A percentile compares a stretch with the other conserved stretches of the same genome.
Evolutionary conservation across 768 basidiomycete species (phyloP).

Genomic region (Leccinum arenicola): DNA sequence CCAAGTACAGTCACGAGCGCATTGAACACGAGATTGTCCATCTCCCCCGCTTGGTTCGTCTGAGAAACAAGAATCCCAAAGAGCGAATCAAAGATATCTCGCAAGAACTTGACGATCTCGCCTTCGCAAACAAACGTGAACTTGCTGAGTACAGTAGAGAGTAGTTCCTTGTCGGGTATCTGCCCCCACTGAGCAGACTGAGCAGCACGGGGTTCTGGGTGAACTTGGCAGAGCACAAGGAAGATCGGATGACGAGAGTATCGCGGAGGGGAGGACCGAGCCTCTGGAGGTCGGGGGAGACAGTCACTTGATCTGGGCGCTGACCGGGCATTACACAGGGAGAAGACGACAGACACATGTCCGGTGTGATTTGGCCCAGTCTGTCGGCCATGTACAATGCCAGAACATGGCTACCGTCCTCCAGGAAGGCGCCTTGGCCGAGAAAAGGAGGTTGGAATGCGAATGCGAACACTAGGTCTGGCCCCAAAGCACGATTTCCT

Average conservation of each 20-base stretch:
- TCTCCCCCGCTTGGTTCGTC: slow-evolving; percentile 69
- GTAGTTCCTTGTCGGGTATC: slow-evolving; percentile 56
- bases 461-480: slow-evolving; percentile 86
- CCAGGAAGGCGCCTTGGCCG: slow-evolving; percentile 70
- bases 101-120: slow-evolving; percentile 90
- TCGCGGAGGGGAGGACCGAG: slow-evolving; percentile 73
- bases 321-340: slow-evolving; percentile 56
- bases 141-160: slow-evolving; percentile 72
- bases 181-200: slow-evolving; percentile 78
- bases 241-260: slow-evolving; percentile 77
- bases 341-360: slow-evolving; percentile 70
- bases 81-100: slow-evolving; percentile 88
- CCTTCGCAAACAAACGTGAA: slow-evolving; percentile 93
- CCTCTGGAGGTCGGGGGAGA: slow-evolving; percentile 61
- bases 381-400: slow-evolving; percentile 84
- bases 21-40: slow-evolving; percentile 87
- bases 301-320: slow-evolving; percentile 53
- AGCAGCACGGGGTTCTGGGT: slow-evolving; percentile 89
- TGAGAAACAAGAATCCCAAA: slow-evolving; percentile 83
- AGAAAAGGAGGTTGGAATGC: slow-evolving; percentile 88
- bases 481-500: slow-evolving; percentile 44
- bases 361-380: slow-evolving; percentile 55
- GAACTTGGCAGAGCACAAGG: slow-evolving; percentile 87
- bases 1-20: slow-evolving; percentile 88
- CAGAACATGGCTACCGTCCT: slow-evolving; percentile 86